phyloP scores from a whole-genome alignment of 2,329 filamentous ascomycete genomes.

The Colletotrichum eleusines region DNA sequence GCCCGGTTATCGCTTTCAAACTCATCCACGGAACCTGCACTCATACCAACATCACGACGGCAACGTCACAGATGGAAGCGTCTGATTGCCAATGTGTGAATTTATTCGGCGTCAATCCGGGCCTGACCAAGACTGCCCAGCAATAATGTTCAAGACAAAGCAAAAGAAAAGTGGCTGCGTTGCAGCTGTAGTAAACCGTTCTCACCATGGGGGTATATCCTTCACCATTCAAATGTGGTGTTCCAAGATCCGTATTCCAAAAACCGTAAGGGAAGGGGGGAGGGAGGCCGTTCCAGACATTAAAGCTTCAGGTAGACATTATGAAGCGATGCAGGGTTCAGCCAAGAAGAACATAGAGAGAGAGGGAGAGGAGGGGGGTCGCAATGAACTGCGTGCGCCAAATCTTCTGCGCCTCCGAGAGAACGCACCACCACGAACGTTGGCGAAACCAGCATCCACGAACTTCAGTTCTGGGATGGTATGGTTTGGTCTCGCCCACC shows the following conservation, averaged over 20 bases:
- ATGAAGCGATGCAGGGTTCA: slow-evolving; percentile 7
- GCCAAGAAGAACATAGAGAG: slow-evolving; percentile 14
- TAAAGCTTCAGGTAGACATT: not conserved
- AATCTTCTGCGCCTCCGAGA: not conserved
- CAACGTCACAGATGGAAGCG: too few species aligned
- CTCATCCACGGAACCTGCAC: not conserved
- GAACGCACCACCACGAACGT: not conserved
- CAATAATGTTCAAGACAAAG: not conserved
- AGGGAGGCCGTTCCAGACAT: slow-evolving; percentile 17
- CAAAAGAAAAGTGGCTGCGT: slow-evolving; percentile 20
- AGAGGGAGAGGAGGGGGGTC: not conserved
- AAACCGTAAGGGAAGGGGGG: slow-evolving; percentile 9
- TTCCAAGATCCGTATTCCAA: slow-evolving; percentile 12
- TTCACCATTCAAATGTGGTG: slow-evolving; percentile 26
- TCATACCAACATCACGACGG: not conserved
- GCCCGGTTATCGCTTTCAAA: not conserved
- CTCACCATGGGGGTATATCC: slow-evolving; percentile 37
- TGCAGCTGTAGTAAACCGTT: slow-evolving; percentile 11
- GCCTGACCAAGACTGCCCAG: not conserved
- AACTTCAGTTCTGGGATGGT: not conserved
- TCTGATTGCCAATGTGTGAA: not conserved
- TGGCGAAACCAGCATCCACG: not conserved
- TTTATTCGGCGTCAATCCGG: not conserved
- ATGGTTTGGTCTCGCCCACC: not conserved
- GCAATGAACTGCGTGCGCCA: not conserved